Conservation (phyloP, 345 rosid species). For the Stellera chamaejasme region DNA sequence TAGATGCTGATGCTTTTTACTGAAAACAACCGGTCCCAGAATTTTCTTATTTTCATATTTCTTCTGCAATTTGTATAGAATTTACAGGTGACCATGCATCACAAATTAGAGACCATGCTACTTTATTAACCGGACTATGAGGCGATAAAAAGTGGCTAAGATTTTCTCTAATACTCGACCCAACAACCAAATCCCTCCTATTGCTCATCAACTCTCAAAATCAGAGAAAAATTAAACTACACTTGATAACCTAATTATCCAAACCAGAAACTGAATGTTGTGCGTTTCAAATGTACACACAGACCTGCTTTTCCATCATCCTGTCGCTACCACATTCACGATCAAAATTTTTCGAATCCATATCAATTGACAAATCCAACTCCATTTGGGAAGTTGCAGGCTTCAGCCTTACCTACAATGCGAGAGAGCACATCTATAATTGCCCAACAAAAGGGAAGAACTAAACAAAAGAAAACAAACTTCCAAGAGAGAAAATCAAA, state of each 20-base stretch:
- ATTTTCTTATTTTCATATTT: too few relatives aligned
- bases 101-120: background rate
- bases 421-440: too few relatives aligned
- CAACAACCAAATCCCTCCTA: background rate
- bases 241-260: background rate
- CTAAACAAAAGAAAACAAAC: too few relatives aligned
- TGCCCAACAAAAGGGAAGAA: too few relatives aligned
- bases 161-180: background rate
- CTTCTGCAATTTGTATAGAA: too few relatives aligned
- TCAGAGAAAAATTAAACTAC: background rate
- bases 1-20: too few relatives aligned
- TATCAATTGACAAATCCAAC: conserved; percentile 62
- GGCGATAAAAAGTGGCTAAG: background rate
- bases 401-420: conserved; percentile 51
- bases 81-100: too few relatives aligned
- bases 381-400: conserved; percentile 46
- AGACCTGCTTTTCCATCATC: conserved; percentile 60
- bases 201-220: background rate
- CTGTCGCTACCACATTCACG: conserved; percentile 21
- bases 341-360: conserved; percentile 45
- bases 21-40: too few relatives aligned
- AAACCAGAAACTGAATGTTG: background rate
- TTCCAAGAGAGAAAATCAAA: too few relatives aligned
- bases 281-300: background rate
- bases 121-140: background rate